Base-by-base conservation (phyloP, 148 eudicot genomes). In the Tetragonia tetragonoides region DNA sequence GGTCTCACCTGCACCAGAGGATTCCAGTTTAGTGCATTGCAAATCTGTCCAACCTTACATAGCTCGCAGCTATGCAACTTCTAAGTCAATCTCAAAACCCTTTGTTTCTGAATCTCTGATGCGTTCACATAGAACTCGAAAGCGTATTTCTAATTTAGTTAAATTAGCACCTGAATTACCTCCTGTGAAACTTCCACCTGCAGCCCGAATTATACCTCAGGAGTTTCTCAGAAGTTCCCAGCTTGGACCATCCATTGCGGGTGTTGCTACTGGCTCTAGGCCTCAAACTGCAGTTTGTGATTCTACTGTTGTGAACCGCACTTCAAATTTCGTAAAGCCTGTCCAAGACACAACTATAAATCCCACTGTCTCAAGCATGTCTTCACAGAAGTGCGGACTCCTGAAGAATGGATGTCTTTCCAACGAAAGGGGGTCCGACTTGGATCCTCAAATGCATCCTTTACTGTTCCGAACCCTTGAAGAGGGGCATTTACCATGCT, bases 161-260 rank as follows among this genome's bases (percentile, higher is more conserved):
- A 93, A 85, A 78, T 85, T 95, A 85, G 97, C 99, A 60, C 99
- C 99, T 64, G 90, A 87, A 81, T 85, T 95, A 85, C 99, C 99
- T 74, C 99, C 99, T 83, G 93, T 95, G 62, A 93, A 93, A 86
- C 97, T 95, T 79, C 99, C 99, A 62, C 85, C 99, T 66, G 89
- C 97, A 70, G 99, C 90, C 59, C 92, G 97, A 53, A 77, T 95
- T 56, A 95, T 95, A 79, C 83, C 97, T 59, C 92, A 88, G 81
- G 89, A 94, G 70, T 87, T 91, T 77, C 82, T 91, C 76, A 87
- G 87, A 83, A 85, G 72, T 75, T 86, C 87, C 61, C 90, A 85
- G 72, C 83, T 76, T 75, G 87, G 84, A 72, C 56, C 87, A 76
- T 80, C 85, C 40, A 40, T 74, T 60, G 86, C 66, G 66, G 68